phyloP scores from a whole-genome alignment of 108 stramenopile species.

The Mayamaea pseudoterrestris region DNA sequence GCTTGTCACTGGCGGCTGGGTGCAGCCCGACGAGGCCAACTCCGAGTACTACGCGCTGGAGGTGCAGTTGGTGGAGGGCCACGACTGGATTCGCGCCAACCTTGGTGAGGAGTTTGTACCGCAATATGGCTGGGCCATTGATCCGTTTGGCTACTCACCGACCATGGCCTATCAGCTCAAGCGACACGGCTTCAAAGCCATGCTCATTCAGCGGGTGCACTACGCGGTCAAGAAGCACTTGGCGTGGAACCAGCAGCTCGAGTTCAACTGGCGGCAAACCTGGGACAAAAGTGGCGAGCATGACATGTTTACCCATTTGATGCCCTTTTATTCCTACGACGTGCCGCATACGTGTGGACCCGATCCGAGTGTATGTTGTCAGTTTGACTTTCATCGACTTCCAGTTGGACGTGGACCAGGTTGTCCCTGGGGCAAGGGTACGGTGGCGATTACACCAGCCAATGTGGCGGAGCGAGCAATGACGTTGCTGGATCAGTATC shows the following conservation, averaged over 20 bases:
- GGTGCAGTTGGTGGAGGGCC: conserved; percentile 55
- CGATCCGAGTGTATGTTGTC: conserved; percentile 43
- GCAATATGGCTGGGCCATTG: conserved; percentile 54
- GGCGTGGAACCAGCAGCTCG: conserved; percentile 31
- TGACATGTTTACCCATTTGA: conserved; percentile 52
- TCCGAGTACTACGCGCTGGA: conserved; percentile 56
- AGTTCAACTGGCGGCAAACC: conserved; percentile 56
- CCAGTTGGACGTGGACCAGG: conserved; percentile 1
- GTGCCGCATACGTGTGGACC: conserved; percentile 57
- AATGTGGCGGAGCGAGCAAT: conserved; percentile 33
- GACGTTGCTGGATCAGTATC: conserved; percentile 42
- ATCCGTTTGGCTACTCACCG: conserved; percentile 56
- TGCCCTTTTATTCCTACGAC: conserved; percentile 57
- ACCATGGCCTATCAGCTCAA: conserved; percentile 43
- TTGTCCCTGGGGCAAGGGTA: conserved; percentile 37
- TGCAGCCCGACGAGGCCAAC: conserved; percentile 55
- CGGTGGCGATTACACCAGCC: conserved; percentile 10
- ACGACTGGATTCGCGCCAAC: conserved; percentile 35
- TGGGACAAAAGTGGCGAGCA: conserved; percentile 37
- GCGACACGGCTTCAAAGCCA: conserved; percentile 37
- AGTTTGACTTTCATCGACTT: conserved; percentile 36
- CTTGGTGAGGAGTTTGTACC: conserved; percentile 37
- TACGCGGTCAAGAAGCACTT: conserved; percentile 60
- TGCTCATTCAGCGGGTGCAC: conserved; percentile 56
- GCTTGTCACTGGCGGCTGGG: conserved; percentile 60